Conservation (phyloP, 768 basidiomycete genomes). For the Leccinum truebloodii region DNA sequence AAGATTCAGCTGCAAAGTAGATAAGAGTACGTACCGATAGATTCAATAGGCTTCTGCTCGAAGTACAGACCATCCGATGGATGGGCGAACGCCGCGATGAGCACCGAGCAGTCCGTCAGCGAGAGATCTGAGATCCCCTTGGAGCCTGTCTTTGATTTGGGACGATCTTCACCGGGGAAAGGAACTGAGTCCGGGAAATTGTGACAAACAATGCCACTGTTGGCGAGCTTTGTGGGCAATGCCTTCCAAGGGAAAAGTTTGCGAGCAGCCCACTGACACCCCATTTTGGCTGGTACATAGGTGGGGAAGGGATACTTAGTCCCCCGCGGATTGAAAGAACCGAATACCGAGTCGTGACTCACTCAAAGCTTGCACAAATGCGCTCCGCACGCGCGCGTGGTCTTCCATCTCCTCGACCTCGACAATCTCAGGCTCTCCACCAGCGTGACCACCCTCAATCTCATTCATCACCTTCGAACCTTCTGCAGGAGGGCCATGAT, state of each 20-base stretch:
- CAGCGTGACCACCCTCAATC: not conserved
- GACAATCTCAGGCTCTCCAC: not conserved
- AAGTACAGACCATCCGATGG: not conserved
- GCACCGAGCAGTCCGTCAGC: not conserved
- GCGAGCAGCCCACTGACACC: not conserved
- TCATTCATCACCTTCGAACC: not conserved
- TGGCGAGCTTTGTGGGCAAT: not conserved
- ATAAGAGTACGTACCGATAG: not conserved
- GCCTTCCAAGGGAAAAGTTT: conserved; percentile 14
- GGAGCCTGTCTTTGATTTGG: not conserved
- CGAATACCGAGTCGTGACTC: not conserved
- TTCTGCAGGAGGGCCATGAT: not conserved
- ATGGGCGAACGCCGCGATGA: not conserved
- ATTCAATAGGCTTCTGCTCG: not conserved
- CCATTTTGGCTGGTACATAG: not conserved
- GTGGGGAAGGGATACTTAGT: not conserved
- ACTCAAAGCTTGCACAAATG: not conserved
- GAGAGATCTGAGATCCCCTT: conserved; percentile 10
- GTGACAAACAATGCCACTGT: not conserved
- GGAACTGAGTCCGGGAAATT: not conserved
- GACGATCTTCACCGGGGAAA: conserved; percentile 1
- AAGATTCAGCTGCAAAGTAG: not conserved
- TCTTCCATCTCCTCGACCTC: not conserved
- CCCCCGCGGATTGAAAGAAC: not conserved
- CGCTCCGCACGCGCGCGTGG: not conserved